Percentiles rank a stretch among this genome's conserved stretches.
Evolutionary conservation across 2,329 filamentous ascomycete genomes (phyloP).

Genomic region (Scorias spongiosa): DNA sequence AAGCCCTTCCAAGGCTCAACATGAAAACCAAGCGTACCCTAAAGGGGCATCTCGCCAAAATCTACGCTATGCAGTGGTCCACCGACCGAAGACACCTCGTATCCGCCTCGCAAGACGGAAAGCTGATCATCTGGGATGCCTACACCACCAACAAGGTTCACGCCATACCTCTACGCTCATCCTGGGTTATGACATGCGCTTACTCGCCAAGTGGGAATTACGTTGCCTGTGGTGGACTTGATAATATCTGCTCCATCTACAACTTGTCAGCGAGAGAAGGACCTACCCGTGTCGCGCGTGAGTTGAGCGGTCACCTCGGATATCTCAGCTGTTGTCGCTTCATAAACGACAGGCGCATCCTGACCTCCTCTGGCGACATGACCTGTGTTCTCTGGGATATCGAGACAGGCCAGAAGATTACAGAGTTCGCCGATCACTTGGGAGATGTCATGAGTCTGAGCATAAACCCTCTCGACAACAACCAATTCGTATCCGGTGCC

Average conservation of each 20-base stretch:
- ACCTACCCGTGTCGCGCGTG: slow-evolving; percentile 88
- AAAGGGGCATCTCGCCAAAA: slow-evolving; percentile 96
- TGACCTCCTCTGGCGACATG: slow-evolving; percentile 98
- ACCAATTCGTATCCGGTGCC: slow-evolving; percentile 97
- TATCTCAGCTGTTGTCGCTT: slow-evolving; percentile 98
- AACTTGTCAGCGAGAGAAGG: slow-evolving; percentile 94
- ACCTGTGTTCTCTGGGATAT: slow-evolving; percentile 99
- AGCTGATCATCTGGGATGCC: slow-evolving; percentile 99
- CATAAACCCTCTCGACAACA: slow-evolving; percentile 97
- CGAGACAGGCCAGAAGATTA: slow-evolving; percentile 91
- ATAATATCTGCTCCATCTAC: slow-evolving; percentile 99
- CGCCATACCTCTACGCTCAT: slow-evolving; percentile 90
- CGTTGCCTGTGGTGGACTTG: slow-evolving; percentile 92
- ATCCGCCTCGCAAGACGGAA: slow-evolving; percentile 95
- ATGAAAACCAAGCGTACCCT: slow-evolving; percentile 97
- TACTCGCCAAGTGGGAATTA: slow-evolving; percentile 98
- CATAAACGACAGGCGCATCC: slow-evolving; percentile 93
- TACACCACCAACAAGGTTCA: slow-evolving; percentile 99
- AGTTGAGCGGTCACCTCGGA: slow-evolving; percentile 90
- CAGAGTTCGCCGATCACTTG: slow-evolving; percentile 94
- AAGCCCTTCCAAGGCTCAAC: slow-evolving; percentile 77
- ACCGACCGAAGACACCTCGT: slow-evolving; percentile 94
- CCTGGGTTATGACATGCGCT: slow-evolving; percentile 99
- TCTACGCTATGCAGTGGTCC: slow-evolving; percentile 99
- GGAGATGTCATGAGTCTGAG: slow-evolving; percentile 99